phyloP scores from a whole-genome alignment of 495 filamentous ascomycete genomes.

The Podospora pseudocomata region DNA sequence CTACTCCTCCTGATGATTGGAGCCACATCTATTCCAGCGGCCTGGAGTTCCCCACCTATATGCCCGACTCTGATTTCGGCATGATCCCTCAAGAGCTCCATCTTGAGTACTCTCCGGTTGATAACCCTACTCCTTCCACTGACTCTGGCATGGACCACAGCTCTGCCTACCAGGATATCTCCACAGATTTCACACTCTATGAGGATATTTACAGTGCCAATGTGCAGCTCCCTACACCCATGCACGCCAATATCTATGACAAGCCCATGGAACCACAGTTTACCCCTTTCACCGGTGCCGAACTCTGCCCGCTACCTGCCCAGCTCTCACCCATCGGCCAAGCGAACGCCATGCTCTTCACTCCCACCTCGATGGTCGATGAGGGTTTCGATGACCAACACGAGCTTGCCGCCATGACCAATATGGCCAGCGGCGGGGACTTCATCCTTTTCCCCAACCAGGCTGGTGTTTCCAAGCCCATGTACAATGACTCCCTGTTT shows the following conservation, averaged over 20 bases:
- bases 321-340: constrained; percentile 62
- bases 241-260: constrained; percentile 34
- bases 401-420: constrained; percentile 26
- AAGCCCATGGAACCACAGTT: constrained; percentile 40
- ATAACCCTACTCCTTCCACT: constrained; percentile 46
- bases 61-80: constrained; percentile 36
- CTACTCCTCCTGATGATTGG: constrained; percentile 44
- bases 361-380: constrained; percentile 52
- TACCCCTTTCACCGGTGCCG: constrained; percentile 30
- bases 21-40: constrained; percentile 30
- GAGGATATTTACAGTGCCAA: constrained; percentile 56
- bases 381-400: constrained; percentile 48
- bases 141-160: constrained; percentile 44
- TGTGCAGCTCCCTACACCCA: constrained; percentile 40
- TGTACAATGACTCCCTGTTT: constrained; percentile 37
- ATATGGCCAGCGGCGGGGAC: constrained; percentile 25
- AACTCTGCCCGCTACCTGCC: constrained; percentile 39
- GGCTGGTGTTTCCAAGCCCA: constrained; percentile 28
- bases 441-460: constrained; percentile 34
- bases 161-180: constrained; percentile 45
- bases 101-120: constrained; percentile 49
- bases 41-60: constrained; percentile 43
- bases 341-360: constrained; percentile 61
- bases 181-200: constrained; percentile 43
- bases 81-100: constrained; percentile 42